These are phyloP conservation scores for Debaryomyces singareniensis DNA, from an alignment of 1,139 yeast species.

Conservation along the genomic window DNA sequence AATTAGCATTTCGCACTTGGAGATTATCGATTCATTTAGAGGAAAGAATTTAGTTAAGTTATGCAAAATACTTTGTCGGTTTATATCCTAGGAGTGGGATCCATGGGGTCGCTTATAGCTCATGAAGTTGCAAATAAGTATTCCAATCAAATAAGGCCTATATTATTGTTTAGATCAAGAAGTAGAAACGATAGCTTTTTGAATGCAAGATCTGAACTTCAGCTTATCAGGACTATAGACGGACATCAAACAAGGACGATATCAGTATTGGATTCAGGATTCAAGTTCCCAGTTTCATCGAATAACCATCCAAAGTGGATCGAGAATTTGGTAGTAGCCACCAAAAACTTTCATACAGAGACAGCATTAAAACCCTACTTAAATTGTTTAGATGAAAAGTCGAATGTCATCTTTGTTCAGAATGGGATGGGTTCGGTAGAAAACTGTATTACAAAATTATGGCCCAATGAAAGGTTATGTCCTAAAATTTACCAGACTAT, in stretches of 20 bases:
- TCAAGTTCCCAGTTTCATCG: slow-evolving; percentile 4
- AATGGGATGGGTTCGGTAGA: slow-evolving; percentile 72
- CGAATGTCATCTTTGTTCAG: slow-evolving; percentile 65
- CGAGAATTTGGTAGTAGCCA: slow-evolving; percentile 51
- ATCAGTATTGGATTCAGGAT: slow-evolving; percentile 7
- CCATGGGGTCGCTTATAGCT: slow-evolving; percentile 35
- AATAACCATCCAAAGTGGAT: slow-evolving; percentile 22
- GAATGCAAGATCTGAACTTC: slow-evolving; percentile 7
- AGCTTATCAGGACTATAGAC: slow-evolving; percentile 15
- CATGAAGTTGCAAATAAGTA: slow-evolving; percentile 32
- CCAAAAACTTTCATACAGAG: slow-evolving; percentile 56
- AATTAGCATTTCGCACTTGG: too few relatives aligned
- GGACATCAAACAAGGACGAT: slow-evolving; percentile 11
- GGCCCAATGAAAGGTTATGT: slow-evolving; percentile 39
- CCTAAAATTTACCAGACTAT: slow-evolving; percentile 71
- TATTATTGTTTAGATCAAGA: slow-evolving; percentile 35
- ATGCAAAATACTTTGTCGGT: slow-evolving; percentile 15
- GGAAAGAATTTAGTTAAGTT: too few relatives aligned
- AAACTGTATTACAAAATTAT: slow-evolving; percentile 43
- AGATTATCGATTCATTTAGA: too few relatives aligned
- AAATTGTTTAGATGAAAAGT: slow-evolving; percentile 29
- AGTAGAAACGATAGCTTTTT: slow-evolving; percentile 31
- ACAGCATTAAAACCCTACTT: slow-evolving; percentile 41
- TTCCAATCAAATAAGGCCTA: slow-evolving; percentile 15
- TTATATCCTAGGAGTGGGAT: slow-evolving; percentile 39